Conservation (phyloP, 1,139 yeast genomes). For the Candida sojae region DNA sequence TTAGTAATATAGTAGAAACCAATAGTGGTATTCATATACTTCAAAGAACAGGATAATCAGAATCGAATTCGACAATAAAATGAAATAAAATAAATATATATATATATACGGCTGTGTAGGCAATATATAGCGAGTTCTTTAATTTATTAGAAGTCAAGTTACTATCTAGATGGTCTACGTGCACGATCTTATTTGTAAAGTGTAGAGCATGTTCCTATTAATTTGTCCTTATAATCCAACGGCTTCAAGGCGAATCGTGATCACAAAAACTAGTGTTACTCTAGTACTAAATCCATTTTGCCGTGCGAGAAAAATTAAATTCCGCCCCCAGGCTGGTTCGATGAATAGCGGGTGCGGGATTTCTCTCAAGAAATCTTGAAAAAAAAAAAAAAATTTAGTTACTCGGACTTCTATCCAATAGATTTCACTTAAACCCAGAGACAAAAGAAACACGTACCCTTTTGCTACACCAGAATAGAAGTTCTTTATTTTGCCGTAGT, state of each 20-base stretch:
- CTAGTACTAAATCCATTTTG: not conserved
- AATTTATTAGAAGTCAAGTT: not conserved
- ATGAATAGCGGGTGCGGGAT: not conserved
- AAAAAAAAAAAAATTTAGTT: not conserved
- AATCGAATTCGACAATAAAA: not conserved
- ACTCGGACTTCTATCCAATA: too few species aligned
- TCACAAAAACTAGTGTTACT: not conserved
- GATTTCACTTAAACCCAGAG: too few species aligned
- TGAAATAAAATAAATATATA: too few species aligned
- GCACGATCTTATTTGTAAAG: not conserved
- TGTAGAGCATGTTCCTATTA: not conserved
- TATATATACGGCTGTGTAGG: too few species aligned
- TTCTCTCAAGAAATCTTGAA: too few species aligned
- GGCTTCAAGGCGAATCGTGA: not conserved
- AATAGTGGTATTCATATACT: slow-evolving; percentile 91
- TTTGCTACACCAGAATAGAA: too few species aligned
- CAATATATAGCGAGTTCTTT: not conserved
- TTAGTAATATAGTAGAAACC: slow-evolving; percentile 81
- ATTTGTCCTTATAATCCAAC: not conserved
- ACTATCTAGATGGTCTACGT: not conserved
- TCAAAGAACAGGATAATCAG: slow-evolving; percentile 68
- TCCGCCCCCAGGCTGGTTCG: too few species aligned
- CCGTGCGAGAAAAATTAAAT: not conserved
- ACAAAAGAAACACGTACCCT: too few species aligned
- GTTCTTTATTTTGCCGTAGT: not conserved